Evolutionary conservation across 106 monocot genomes (phyloP), one percentile per base, ranked within the genome.

Genomic region (Platanthera zijinensis): DNA sequence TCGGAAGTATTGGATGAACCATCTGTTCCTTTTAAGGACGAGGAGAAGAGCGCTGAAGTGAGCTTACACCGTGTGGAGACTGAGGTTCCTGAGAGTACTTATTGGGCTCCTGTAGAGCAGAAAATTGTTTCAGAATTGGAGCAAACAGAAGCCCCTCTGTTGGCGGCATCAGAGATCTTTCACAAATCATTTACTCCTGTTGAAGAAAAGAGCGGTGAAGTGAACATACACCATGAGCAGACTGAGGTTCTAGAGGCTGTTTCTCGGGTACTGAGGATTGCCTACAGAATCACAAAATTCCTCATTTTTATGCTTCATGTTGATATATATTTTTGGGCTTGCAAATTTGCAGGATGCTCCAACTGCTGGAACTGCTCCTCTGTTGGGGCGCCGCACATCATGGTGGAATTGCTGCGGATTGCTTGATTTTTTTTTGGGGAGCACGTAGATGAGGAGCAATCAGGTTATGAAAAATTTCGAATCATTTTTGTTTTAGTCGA

Each of bases 351-450:
- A 10, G 2, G 45, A 10, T 53, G 5, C 50, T 25, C 17, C 74
- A 52, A 39, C 9, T 10, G 66, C 3, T 51, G 52, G 3, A 53
- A 11, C 68, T 46, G 51, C 52, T 10, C 67, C 30, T 10, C 77
- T 17, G 19, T 51, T 67, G 13, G 51, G 51, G 66, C 74, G 80
- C 32, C 32, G 32, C 19, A 48, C 80, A 12, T 17, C 67, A 1
- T 75, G 50, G 67, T 80, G 80, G 80, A 80, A 66, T 74, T 80
- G 80, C 51, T 80, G 80, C 17, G 80, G 74, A 30, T 56, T 80
- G 64, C 59, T 80, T 28, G 74, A 74, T 51, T 74, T 66, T 15
- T 39, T 80, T 25, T 10, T 5, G 9, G 74, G 80, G 2, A 71
- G 70, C 30, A 32, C 32, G 2, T 32, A 32, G 32, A 32, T 32